Base-by-base conservation (phyloP, 2,329 filamentous ascomycete genomes). In the Colletotrichum viniferum region DNA sequence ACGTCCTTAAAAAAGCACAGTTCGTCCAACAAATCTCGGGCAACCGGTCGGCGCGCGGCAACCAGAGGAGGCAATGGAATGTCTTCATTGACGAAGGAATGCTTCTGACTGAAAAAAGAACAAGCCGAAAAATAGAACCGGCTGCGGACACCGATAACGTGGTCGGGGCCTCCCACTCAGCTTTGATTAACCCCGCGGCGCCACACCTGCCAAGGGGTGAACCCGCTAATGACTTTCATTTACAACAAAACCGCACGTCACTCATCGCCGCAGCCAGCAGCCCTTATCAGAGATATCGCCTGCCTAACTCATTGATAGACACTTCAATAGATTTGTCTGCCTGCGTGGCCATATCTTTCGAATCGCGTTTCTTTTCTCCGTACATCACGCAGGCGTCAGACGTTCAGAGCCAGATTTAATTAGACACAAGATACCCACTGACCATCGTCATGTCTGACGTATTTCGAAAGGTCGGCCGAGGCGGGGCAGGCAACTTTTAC, bases 401-500 rank as follows among this genome's bases (percentile, higher is more conserved):
- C 32, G 9, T 21, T 62, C 32, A 69, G 65, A 68, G 12, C 18
- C 66, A 24, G 7, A 8, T n/a, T 52, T 36, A 8, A 28, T 26
- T 52, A 32, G 10, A 71, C 18, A 16, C 21, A 64, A 56, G 32
- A 55, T 34, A 68, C 56, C 63, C 55, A 48, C 56, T 32, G 36
- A 65, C 62, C 32, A 43, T 48, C 55, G 58, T 30, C 73, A 76
- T 76, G 73, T 80, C 80, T 73, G 89, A 89, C 78, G 85, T 85
- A 66, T 89, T 88, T 78, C 86, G 86, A 77, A 87, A 86, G 74
- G 86, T 88, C 56, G 92, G 92, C 71, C 89, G 92, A 64, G 92
- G 92, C 69, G 92, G 92, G 65, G 91, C 91, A 7, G 92, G 92
- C 68, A 94, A 94, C 83, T 92, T 89, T 81, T 88, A 88, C 79